phyloP scores from a whole-genome alignment of 352 stramenopile species.

The Thalassiosira oceanica region DNA sequence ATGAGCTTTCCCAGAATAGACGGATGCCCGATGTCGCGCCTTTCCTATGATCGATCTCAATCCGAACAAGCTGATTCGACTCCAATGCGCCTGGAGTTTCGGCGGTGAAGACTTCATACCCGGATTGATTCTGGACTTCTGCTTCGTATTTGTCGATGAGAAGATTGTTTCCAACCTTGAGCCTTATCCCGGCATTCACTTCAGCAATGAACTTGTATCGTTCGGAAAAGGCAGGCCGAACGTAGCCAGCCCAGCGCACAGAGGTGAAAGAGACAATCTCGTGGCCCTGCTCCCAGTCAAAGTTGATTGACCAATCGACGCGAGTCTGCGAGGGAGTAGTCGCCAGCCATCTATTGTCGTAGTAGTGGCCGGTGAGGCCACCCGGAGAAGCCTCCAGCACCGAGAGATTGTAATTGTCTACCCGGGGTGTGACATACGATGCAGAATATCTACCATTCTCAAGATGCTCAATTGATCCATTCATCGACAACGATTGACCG shows the following conservation, averaged over 20 bases:
- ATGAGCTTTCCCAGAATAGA: conserved; percentile 87
- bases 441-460: conserved; percentile 85
- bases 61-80: conserved; percentile 83
- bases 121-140: conserved; percentile 68
- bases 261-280: conserved; percentile 92
- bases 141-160: conserved; percentile 86
- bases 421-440: conserved; percentile 86
- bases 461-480: conserved; percentile 54
- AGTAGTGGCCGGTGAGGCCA: conserved; percentile 90
- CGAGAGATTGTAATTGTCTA: conserved; percentile 86
- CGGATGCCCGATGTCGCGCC: conserved; percentile 85
- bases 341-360: conserved; percentile 94
- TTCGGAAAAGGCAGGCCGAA: conserved; percentile 89
- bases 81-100: conserved; percentile 73
- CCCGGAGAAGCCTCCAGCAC: conserved; percentile 81
- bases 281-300: conserved; percentile 84
- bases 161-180: conserved; percentile 86
- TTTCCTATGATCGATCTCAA: conserved; percentile 92
- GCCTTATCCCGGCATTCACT: conserved; percentile 87
- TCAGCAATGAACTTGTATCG: conserved; percentile 85
- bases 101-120: conserved; percentile 50
- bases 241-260: conserved; percentile 89
- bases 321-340: conserved; percentile 84
- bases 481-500: conserved; percentile 39
- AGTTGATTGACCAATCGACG: conserved; percentile 88